These are phyloP conservation scores for Neurospora pannonica DNA, from an alignment of 495 filamentous ascomycete genomes.

Conservation along the genomic window DNA sequence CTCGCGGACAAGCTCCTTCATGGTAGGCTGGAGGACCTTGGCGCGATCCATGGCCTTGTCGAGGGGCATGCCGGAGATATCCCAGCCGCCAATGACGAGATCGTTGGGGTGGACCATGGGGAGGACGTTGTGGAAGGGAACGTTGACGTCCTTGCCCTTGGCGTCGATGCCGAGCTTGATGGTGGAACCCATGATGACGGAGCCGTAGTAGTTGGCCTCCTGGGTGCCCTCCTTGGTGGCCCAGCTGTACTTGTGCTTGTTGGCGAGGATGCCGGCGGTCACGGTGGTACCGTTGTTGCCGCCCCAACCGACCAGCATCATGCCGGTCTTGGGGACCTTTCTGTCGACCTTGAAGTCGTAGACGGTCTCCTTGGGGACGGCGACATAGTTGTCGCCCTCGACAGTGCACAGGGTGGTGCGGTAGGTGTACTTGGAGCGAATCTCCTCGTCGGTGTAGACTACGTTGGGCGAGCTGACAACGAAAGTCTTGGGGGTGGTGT, in stretches of 20 bases:
- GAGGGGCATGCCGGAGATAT: slow-evolving; percentile 84
- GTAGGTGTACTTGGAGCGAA: slow-evolving; percentile 93
- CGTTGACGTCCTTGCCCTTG: slow-evolving; percentile 86
- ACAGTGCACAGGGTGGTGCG: slow-evolving; percentile 77
- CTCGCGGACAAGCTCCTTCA: slow-evolving; percentile 83
- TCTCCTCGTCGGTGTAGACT: slow-evolving; percentile 75
- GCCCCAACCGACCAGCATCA: slow-evolving; percentile 98
- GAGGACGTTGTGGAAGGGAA: slow-evolving; percentile 87
- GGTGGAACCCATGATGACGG: slow-evolving; percentile 91
- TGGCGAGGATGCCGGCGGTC: slow-evolving; percentile 94
- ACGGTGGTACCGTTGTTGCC: slow-evolving; percentile 98
- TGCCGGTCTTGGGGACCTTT: slow-evolving; percentile 82
- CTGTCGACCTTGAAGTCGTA: slow-evolving; percentile 98
- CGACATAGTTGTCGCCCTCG: slow-evolving; percentile 65
- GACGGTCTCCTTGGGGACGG: slow-evolving; percentile 74
- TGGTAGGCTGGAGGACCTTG: slow-evolving; percentile 80
- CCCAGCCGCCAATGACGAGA: slow-evolving; percentile 92
- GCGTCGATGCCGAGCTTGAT: slow-evolving; percentile 89
- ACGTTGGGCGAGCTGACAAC: slow-evolving; percentile 88
- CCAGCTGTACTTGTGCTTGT: slow-evolving; percentile 78
- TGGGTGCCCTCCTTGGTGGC: slow-evolving; percentile 83
- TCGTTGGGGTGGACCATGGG: slow-evolving; percentile 99
- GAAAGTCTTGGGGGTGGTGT: slow-evolving; percentile 49
- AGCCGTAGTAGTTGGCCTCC: slow-evolving; percentile 93
- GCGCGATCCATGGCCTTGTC: slow-evolving; percentile 94